Evolutionary conservation across 2,329 filamentous ascomycete species (phyloP), one percentile per base, ranked within the genome.

Genomic region (Leptographium flavum): DNA sequence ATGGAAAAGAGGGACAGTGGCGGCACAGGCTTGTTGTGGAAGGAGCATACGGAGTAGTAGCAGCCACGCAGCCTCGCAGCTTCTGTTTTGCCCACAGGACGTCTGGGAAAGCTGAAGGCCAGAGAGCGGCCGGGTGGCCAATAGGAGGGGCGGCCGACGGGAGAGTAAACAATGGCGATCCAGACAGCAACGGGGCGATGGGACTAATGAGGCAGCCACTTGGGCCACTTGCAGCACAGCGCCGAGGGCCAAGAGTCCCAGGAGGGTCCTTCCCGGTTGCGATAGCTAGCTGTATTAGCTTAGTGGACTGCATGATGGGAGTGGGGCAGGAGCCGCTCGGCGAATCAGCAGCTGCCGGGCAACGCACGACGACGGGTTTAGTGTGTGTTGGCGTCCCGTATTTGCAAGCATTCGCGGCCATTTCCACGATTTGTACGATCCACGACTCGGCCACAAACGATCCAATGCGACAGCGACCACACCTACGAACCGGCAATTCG

Each of bases 131-230:
- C 17, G n/a, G 17, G 22, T 22, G 47, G 43, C 52, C 49, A 54
- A 52, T 52, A 46, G 44, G 47, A 47, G 45, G 42, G 35, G 10
- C 36, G 35, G 13, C 22, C 31, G 22, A 36, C 38, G 33, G 21
- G 44, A 42, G 45, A 48, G 50, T 54, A 54, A 54, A 54, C 52
- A 54, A 53, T 47, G 45, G 48, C 30, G 36, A 33, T 45, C 14
- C 30, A 30, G 30, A 23, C 36, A 35, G 43, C 43, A 33, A 42
- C 40, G 45, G 48, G n/a, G 32, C 36, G 41, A 38, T 46, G 28
- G 33, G 25, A 27, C 39, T 46, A 46, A 33, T 19, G 32, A 28
- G 32, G 10, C 23, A 37, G 13, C 35, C 8, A 15, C 21, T 23
- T 19, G 5, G 19, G 19, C 13, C 10, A 22, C 13, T 37, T 21